phyloP scores from a whole-genome alignment of 495 filamentous ascomycete species.

The Diplogelasinospora grovesii region DNA sequence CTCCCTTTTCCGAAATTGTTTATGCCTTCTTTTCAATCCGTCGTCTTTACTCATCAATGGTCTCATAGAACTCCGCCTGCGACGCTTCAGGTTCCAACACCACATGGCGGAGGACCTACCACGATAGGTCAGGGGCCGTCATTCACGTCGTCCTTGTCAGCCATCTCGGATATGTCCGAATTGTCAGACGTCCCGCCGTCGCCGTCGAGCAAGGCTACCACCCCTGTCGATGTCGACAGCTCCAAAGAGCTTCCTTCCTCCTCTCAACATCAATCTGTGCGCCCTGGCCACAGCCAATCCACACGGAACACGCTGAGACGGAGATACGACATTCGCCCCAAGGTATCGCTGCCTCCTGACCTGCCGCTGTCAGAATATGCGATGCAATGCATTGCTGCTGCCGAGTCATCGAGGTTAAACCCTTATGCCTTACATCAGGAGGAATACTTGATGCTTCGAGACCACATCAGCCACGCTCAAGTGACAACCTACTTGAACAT shows the following conservation, averaged over 20 bases:
- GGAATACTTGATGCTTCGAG: constrained; percentile 72
- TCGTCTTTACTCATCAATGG: too few relatives aligned
- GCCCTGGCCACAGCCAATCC: constrained; percentile 1
- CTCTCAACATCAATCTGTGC: neutral
- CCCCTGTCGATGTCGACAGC: constrained; percentile 43
- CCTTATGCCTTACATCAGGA: constrained; percentile 82
- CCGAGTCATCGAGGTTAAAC: constrained; percentile 81
- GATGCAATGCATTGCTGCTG: constrained; percentile 79
- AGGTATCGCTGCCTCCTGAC: constrained; percentile 73
- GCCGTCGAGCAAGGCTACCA: constrained; percentile 50
- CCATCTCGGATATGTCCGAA: constrained; percentile 13
- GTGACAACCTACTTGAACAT: constrained; percentile 97
- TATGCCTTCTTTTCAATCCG: too few relatives aligned
- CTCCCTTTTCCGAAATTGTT: too few relatives aligned
- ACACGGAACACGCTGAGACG: constrained; percentile 16
- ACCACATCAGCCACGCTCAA: constrained; percentile 78
- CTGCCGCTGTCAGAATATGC: constrained; percentile 69
- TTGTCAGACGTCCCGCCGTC: constrained; percentile 40
- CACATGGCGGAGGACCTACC: neutral
- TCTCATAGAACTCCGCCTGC: too few relatives aligned
- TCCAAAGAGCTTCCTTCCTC: constrained; percentile 21
- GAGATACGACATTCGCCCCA: constrained; percentile 55
- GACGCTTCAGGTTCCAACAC: too few relatives aligned
- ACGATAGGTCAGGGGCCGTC: neutral
- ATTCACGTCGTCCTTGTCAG: constrained; percentile 14